Evolutionary conservation across 495 filamentous ascomycete species (phyloP), one percentile per base, ranked within the genome.

Genomic region (Neurospora sp.): DNA sequence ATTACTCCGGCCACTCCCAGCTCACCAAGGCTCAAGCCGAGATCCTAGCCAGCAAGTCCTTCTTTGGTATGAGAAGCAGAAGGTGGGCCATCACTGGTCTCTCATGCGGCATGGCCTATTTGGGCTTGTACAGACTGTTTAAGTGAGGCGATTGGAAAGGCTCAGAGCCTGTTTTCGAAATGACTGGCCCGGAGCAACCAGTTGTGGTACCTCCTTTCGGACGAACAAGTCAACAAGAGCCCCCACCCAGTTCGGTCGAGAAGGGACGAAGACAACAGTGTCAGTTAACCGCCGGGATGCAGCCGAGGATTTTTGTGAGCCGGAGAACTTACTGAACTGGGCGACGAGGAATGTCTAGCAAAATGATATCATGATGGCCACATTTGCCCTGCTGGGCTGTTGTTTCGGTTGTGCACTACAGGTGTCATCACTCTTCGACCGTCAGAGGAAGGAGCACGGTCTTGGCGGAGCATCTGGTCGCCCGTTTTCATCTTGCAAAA

Each of bases 1-100:
- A 95, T 82, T 85, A 89, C 73, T 93, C 92, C 10, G 95, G 95
- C 41, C 91, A 90, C 76, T 81, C 82, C 46, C 92, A 96, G 79
- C 88, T 98, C 23, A 86, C 87, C 69, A 84, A 88, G 76, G 91
- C 93, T 78, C 85, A 90, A 78, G 85, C 88, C 39, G 84, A 85
- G 42, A 96, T 97, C 72, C 81, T 92, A 73, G 85, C 88, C 75
- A 91, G 90, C 78, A 87, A 89, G 38, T 90, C 91, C 37, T 86
- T 89, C 76, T 93, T 94, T 79, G 93, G 93, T 38, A 91, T 97
- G 86, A 88, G 88, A 20, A 90, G 88, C 76, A 86, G 94, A 66
- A 86, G 88, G 74, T 76, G 90, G 35, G 92, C 90, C 42, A 91
- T 96, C 74, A 89, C 88, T 18, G 85, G 85, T n/a, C 90, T 93